Conservation (phyloP, 768 basidiomycete species). For the Clitopilus passeckerianus region DNA sequence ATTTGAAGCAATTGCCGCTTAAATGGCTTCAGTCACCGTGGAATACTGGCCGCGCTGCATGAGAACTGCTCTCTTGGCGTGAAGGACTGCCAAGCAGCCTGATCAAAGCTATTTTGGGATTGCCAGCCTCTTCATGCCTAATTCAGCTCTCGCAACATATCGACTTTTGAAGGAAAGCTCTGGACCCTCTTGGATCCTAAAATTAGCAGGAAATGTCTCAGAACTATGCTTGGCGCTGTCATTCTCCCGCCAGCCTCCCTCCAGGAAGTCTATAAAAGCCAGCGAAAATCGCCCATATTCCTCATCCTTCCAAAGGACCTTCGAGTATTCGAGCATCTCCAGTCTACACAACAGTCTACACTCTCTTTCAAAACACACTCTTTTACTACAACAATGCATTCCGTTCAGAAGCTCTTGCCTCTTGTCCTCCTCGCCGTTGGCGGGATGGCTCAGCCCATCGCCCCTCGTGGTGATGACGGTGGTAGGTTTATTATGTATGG, state of each 20-base stretch:
- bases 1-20: too few species aligned
- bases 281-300: not conserved
- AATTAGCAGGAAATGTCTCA: not conserved
- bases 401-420: not conserved
- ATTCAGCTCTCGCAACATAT: not conserved
- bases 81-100: too few species aligned
- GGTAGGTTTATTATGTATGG: not conserved
- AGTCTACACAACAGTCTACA: not conserved
- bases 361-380: not conserved
- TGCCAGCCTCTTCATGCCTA: not conserved
- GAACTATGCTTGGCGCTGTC: not conserved
- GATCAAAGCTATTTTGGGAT: not conserved
- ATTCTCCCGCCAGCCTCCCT: not conserved
- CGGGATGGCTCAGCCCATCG: not conserved
- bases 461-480: not conserved
- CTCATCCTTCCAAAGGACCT: not conserved
- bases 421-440: not conserved
- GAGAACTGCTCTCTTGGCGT: not conserved
- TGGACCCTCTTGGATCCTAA: not conserved
- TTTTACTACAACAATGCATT: not conserved
- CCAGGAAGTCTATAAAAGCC: not conserved
- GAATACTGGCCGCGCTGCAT: too few species aligned
- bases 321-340: not conserved
- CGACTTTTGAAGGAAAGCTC: not conserved
- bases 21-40: too few species aligned